These are phyloP conservation scores for Gaeumannomyces tritici DNA, from an alignment of 2,329 filamentous ascomycete genomes.

Conservation along the genomic window DNA sequence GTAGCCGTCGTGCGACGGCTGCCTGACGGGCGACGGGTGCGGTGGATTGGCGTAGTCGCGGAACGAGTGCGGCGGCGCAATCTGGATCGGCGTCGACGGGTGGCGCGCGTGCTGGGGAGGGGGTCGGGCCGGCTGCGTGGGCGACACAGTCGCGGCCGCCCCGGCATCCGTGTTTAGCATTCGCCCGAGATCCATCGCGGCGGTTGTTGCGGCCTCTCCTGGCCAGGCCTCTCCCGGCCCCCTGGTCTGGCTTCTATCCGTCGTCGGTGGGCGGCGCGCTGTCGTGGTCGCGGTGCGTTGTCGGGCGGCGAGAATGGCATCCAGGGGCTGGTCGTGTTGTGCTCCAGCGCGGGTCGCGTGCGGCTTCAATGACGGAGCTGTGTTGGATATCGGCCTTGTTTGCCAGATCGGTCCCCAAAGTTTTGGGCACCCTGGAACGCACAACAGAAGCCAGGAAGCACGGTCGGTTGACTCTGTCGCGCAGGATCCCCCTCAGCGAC, in stretches of 20 bases:
- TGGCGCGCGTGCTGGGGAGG: conserved; percentile 17
- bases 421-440: neutral
- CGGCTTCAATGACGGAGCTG: neutral
- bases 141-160: conserved; percentile 21
- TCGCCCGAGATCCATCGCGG: conserved; percentile 39
- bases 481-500: neutral
- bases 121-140: conserved; percentile 14
- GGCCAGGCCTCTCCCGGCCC: neutral
- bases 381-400: neutral
- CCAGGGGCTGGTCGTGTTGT: neutral
- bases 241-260: neutral
- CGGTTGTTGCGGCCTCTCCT: neutral
- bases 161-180: conserved; percentile 45
- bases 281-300: neutral
- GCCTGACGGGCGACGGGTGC: conserved; percentile 38
- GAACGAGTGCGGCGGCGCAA: conserved; percentile 34
- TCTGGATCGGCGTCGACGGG: conserved; percentile 27
- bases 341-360: neutral
- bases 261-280: neutral
- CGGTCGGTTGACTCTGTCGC: neutral
- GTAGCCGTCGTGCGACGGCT: conserved; percentile 34
- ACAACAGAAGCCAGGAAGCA: neutral
- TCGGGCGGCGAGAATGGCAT: neutral
- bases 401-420: neutral
- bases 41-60: conserved; percentile 38